Conservation (phyloP, 176 grass and related monocot genomes). For the Juncus effusus region DNA sequence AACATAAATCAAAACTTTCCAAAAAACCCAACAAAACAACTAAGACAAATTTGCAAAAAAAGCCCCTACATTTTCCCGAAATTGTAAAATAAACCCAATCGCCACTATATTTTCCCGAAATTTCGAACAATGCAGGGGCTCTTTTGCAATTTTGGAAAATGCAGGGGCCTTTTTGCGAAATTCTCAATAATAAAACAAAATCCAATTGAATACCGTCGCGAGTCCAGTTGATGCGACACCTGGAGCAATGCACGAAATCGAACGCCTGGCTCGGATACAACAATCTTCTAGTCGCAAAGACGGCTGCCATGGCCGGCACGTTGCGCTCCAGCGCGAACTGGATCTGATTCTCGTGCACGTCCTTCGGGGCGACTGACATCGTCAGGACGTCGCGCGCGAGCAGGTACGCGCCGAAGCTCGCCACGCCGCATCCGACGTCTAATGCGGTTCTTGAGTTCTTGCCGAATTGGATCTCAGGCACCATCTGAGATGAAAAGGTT, state of each 20-base stretch:
- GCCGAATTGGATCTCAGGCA: conserved; percentile 46
- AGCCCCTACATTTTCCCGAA: no score
- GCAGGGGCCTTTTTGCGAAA: no score
- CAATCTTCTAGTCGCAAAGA: conserved; percentile 43
- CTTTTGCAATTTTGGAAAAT: no score
- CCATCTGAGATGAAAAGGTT: conserved; percentile 27
- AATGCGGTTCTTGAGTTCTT: conserved; percentile 36
- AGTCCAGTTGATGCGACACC: conserved; percentile 57
- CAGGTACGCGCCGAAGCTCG: conserved; percentile 48
- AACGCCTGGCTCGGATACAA: conserved; percentile 50
- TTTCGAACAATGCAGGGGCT: no score
- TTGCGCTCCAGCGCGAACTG: conserved; percentile 55
- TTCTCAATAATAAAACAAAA: background rate
- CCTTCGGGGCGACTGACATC: conserved; percentile 50
- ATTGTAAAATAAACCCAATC: background rate
- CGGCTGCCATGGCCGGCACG: conserved; percentile 50
- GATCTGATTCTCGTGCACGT: conserved; percentile 59
- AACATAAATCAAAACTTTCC: conserved; percentile 14
- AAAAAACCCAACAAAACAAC: background rate
- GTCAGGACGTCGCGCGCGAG: conserved; percentile 38
- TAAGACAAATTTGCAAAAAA: no score
- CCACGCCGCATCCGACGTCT: conserved; percentile 53
- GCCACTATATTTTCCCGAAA: no score
- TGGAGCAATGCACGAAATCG: conserved; percentile 53
- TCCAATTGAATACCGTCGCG: conserved; percentile 30